Evolutionary conservation across 352 stramenopile genomes (phyloP), one percentile per base, ranked within the genome.

Genomic region (Phytophthora sp.): DNA sequence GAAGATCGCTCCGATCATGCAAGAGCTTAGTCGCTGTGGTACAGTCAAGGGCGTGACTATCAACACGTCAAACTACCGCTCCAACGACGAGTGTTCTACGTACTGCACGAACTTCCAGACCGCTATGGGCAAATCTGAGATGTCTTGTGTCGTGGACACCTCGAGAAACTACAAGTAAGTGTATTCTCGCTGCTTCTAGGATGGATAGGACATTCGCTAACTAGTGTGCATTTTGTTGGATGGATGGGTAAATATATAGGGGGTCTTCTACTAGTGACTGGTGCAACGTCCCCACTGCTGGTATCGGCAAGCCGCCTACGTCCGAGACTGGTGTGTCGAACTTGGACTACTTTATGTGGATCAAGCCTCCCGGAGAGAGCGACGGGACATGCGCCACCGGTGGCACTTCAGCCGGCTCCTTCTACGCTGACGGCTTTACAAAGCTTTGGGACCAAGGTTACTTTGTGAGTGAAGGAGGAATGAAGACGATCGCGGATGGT

Each of bases 301-400:
- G 79, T 21, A 83, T 90, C 33, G 81, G 81, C 7, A 26, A 65
- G 2, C 77, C 75, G 13, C 79, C 79, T 1, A 89, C 82, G 1
- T 73, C 62, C 7, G 57, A 84, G 26, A 90, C 82, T 3, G 73
- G 74, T 0, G 57, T 77, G 35, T 29, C 41, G 3, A 84, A 87
- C 52, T 49, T 93, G 2, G 82, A 90, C 68, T 91, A 91, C 66
- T 90, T 85, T 21, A 71, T 91, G 69, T 93, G 80, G 79, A 74
- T 90, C 50, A 93, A 93, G 54, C 69, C 71, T 16, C 80, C 77
- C 33, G 82, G 84, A 54, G 80, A 93, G 66, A 86, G 74, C 29
- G 84, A 93, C 50, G 84, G 84, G 44, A 63, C 51, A 42, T 93
- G 84, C 57, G 77, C 63, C 1, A 59, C 51, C 3, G 60, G 68